Base-by-base conservation (phyloP, 257 asterid species). In the Salvia miltiorrhiza region DNA sequence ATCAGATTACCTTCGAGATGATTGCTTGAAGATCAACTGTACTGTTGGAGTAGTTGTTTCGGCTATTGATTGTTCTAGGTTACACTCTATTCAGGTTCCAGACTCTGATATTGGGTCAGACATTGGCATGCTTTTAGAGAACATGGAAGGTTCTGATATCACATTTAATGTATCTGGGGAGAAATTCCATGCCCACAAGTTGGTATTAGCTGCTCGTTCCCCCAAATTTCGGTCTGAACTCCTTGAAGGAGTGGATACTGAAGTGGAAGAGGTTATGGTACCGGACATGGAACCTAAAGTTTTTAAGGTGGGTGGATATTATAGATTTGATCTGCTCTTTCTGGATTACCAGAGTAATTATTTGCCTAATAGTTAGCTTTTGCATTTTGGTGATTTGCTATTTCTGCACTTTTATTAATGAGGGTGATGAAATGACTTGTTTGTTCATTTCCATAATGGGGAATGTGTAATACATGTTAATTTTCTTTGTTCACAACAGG, bases 21-120 rank as follows among this genome's bases (percentile, higher is more conserved):
- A 93, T 79, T 90, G 98, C 83, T 80, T 94, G 93, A 90, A 87
- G 85, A 94, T 94, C 82, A 94, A 94, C 76, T 94, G 99, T 69
- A 94, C 99, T 54, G 99, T 94, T 65, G 99, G 99, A 62, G 99
- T 94, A 44, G 99, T 94, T 62, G 96, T 88, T 16, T 94, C 99
- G 73, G 96, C 88, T 41, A 86, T 82, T 66, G 97, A 91, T 72
- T 87, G 95, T 76, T 86, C 96, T 16, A 86, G 93, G 75, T 77
- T 89, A 69, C 95, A 84, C 78, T 86, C 97, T 2, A 91, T 94
- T 78, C 90, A 87, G 69, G 94, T 90, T 80, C 98, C 98, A 19
- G 94, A 85, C 58, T 90, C 97, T 53, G 94, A 93, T 67, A 88
- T 93, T 49, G 98, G 97, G 44, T 77, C 90, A 48, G 85, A 93